Evolutionary conservation across 768 basidiomycete genomes (phyloP), one percentile per base, ranked within the genome.

Genomic region (Glaciozyma martinii): DNA sequence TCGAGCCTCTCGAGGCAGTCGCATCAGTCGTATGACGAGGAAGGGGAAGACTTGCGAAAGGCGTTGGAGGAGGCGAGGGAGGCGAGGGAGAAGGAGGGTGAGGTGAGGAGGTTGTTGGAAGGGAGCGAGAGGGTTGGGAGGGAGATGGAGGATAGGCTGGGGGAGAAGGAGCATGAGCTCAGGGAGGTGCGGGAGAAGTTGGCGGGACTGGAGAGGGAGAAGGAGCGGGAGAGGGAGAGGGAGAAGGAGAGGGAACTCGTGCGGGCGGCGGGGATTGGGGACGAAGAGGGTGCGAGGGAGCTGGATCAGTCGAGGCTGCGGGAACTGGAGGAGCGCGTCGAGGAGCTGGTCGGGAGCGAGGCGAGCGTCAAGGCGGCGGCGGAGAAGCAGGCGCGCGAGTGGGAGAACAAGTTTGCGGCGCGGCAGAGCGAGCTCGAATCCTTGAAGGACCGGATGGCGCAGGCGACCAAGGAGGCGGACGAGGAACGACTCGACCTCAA

Each of bases 401-500:
- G 32, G 30, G 47, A 62, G 29, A 63, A 49, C 59, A 65, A 65
- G 59, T 46, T 52, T 21, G 61, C 64, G 3, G 79, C 82, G 10
- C 86, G 86, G 73, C 81, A 84, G 55, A 79, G 79, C 9, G 86
- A 88, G 68, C 82, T 91, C 40, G 75, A 77, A 55, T 72, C 80
- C 25, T 78, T 90, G 62, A 80, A 83, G 61, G 75, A 74, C 27
- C 78, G 81, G 23, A 76, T 82, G 13, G 78, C 79, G 72, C 79
- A 78, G 66, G 77, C 79, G 21, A 66, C 71, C 56, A 66, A 66
- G 12, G 83, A 84, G 47, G 75, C 81, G 5, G 81, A 81, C 37
- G 75, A 81, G 15, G 89, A 90, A 70, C 81, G 84, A 52, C 78
- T 75, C 53, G 89, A 92, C 71, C 78, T 94, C 43, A 81, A 81